Evolutionary conservation across 2,329 filamentous ascomycete species (phyloP), one percentile per base, ranked within the genome.

Genomic region (Phialemonium atrogriseum): DNA sequence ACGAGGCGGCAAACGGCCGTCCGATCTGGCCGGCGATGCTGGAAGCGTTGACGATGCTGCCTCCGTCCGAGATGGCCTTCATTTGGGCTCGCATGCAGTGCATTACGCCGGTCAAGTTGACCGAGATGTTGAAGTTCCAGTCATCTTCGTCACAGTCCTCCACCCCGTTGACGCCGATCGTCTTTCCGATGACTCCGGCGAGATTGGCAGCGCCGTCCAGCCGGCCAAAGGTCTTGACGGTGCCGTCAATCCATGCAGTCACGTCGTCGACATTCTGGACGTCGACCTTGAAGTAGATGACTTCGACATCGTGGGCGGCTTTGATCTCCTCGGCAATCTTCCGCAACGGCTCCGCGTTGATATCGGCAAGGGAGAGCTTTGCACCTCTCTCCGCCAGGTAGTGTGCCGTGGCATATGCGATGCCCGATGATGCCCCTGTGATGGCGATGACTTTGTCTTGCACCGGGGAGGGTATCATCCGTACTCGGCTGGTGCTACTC

Each of bases 41-140:
- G 7, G 56, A 42, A 12, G 56, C 53, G 45, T 59, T 64, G 30
- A 68, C 62, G 29, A 68, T 62, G 41, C 59, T 61, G 1, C 59
- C 61, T 1, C 50, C 48, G 8, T 45, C 43, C 17, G 42, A 45
- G 36, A 68, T 64, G 21, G 33, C 18, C 27, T 36, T 34, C 5
- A 44, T 35, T 30, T 45, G 32, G 10, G 41, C 30, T 26, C 34
- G 18, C 20, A 22, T 22, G 11, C 20, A 22, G 20, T 22, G 20
- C 20, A 22, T 22, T 11, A 22, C 11, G 8, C 20, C 20, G 8
- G 8, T 22, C 20, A 22, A 22, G 20, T 22, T 22, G 11, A 22
- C 20, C 7, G 8, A 7, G 8, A 22, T 22, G 20, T 8, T 11
- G 20, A 22, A 22, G 11, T 22, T 11, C 20, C 20, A 22, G 11